Evolutionary conservation across 345 rosid genomes (phyloP), one percentile per base, ranked within the genome.

Genomic region (Hibiscus trionum): DNA sequence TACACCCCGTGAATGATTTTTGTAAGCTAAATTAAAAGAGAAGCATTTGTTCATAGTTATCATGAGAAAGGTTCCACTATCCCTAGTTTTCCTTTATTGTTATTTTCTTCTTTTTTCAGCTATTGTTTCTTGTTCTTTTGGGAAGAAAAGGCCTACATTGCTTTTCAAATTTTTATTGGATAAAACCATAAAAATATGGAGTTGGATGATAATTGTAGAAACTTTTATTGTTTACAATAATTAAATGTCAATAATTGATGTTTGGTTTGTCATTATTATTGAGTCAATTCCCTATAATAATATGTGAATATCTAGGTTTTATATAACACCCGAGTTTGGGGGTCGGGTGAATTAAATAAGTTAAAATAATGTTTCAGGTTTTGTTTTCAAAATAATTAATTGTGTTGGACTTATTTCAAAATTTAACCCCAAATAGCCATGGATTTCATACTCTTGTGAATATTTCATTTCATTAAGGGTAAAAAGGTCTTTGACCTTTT

Each of bases 101-200:
- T 46, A 53, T 17, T 17, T 57, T 21, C 14, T 0, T 24, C 9
- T 5, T 26, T 46, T 49, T 67, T 26, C 19, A 12, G 37, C 19
- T 24, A 49, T 31, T 27, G 24, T 16, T 9, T 16, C 7, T n/a
- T 27, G 21, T 49, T 52, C 7, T 27, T 26, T 27, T 1, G 39
- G 42, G 42, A 49, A 26, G 19, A 67, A 67, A 49, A 67, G 50
- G 35, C 58, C 42, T 68, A n/a, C 59, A 35, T 50, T 12, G 15
- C 60, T 68, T 68, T 68, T 27, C 44, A 39, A 15, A 68, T 29
- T 47, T 68, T 50, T 46, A 50, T 49, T 52, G 59, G 53, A 69
- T 27, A 69, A 29, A 50, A 8, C 6, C 46, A 42, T 16, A 15
- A 50, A 50, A n/a, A 42, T 52, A 2, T 16, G 5, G 17, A 33